phyloP scores from a whole-genome alignment of 75 land plant genomes.

The Pinus tabuliformis region DNA sequence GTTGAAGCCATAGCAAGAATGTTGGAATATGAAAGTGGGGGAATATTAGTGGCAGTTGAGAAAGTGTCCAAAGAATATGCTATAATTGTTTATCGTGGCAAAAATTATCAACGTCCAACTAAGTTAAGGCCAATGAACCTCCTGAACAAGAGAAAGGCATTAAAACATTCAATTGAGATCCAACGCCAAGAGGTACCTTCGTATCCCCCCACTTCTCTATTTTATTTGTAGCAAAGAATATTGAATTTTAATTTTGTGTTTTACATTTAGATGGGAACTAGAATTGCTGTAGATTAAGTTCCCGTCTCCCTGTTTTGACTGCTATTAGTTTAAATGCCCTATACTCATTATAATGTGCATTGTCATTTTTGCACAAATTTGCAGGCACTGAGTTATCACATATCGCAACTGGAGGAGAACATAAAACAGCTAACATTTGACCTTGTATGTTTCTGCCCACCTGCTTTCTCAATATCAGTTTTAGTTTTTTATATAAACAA shows the following conservation, averaged over 20 bases:
- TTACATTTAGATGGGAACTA: not conserved
- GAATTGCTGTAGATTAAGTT: not conserved
- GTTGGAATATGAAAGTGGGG: constrained; percentile 84
- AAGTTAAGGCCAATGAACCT: constrained; percentile 73
- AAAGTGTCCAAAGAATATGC: constrained; percentile 72
- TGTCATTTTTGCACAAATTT: constrained; percentile 5
- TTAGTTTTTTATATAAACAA: not conserved
- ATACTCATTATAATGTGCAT: not conserved
- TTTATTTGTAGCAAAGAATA: not conserved
- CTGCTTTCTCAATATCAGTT: not conserved
- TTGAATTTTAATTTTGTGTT: not conserved
- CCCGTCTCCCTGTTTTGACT: not conserved
- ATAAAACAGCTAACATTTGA: constrained; percentile 46
- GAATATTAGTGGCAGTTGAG: constrained; percentile 70
- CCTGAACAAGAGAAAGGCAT: constrained; percentile 75
- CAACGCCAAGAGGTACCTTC: constrained; percentile 69
- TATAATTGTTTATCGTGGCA: constrained; percentile 75
- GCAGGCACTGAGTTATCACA: constrained; percentile 74
- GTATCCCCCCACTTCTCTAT: not conserved
- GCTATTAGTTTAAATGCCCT: not conserved
- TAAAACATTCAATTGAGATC: constrained; percentile 67
- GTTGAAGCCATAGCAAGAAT: constrained; percentile 67
- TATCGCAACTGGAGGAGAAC: constrained; percentile 53
- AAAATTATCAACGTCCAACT: constrained; percentile 76
- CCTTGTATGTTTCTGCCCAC: constrained; percentile 33